Evolutionary conservation across 2,329 filamentous ascomycete species (phyloP).

Genomic region (Coniochaeta sp.): DNA sequence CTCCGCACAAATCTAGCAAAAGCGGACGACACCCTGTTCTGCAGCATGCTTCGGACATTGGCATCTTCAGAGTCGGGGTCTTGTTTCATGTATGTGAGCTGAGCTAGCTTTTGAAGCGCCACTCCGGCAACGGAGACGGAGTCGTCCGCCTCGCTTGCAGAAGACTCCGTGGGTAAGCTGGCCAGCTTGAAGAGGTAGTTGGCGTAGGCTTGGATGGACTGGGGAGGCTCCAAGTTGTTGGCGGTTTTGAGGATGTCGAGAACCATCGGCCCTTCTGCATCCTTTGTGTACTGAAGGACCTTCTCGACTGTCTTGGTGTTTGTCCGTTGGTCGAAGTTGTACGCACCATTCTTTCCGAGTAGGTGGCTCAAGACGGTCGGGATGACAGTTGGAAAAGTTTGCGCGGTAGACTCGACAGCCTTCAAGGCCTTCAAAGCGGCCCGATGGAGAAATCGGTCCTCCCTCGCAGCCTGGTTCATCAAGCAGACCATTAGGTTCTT

Average conservation of each 20-base stretch:
- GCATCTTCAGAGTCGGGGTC: conserved; percentile 33
- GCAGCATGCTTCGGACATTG: conserved; percentile 46
- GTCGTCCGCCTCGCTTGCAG: conserved; percentile 21
- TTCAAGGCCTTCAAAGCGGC: conserved; percentile 73
- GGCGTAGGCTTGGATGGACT: conserved; percentile 41
- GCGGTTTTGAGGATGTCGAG: conserved; percentile 36
- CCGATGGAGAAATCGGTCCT: conserved; percentile 73
- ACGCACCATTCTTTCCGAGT: conserved; percentile 61
- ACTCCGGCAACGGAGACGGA: conserved; percentile 29
- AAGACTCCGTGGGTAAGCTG: conserved; percentile 25
- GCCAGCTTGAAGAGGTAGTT: conserved; percentile 48
- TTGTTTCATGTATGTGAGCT: conserved; percentile 46
- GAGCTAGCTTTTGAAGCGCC: conserved; percentile 45
- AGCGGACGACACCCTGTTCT: conserved; percentile 49
- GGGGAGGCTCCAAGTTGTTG: conserved; percentile 28
- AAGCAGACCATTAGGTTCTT: conserved; percentile 76
- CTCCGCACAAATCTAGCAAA: conserved; percentile 51
- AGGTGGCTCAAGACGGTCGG: conserved; percentile 57
- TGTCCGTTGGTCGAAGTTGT: conserved; percentile 80
- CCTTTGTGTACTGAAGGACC: conserved; percentile 55
- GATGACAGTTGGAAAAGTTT: conserved; percentile 53
- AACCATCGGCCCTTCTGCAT: conserved; percentile 46
- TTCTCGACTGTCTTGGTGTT: conserved; percentile 80
- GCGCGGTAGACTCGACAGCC: conserved; percentile 57
- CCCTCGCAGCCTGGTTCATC: conserved; percentile 72